Conservation (phyloP, 164 flowering plant species). For the Kingdonia uniflora region DNA sequence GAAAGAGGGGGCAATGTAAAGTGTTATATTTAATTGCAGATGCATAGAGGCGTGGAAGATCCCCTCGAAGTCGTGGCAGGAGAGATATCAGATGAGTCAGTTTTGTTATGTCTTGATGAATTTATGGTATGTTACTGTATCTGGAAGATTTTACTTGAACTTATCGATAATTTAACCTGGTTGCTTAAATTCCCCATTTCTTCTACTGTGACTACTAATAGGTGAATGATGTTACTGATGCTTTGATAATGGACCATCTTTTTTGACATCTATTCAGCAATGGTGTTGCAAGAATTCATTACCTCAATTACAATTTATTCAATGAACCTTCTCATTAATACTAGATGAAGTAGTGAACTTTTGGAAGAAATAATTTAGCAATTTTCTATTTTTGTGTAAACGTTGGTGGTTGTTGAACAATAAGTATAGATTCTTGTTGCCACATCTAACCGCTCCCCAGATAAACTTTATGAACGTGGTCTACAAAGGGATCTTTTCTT, state of each 20-base stretch:
- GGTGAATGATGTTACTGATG: constrained; percentile 99
- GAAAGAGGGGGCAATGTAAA: too few species aligned
- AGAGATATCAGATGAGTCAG: constrained; percentile 86
- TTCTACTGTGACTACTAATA: constrained; percentile 13
- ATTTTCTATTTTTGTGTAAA: constrained; percentile 5
- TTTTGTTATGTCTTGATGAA: constrained; percentile 91
- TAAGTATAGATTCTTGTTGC: constrained; percentile 73
- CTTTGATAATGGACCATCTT: constrained; percentile 82
- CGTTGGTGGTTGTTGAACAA: constrained; percentile 11
- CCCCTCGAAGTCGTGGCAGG: constrained; percentile 97
- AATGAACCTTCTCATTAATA: too few species aligned
- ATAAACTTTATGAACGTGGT: constrained; percentile 87
- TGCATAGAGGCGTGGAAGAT: constrained; percentile 84
- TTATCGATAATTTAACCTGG: constrained; percentile 1
- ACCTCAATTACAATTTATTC: too few species aligned
- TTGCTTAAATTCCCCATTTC: constrained; percentile 6
- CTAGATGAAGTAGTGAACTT: too few species aligned
- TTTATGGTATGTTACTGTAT: constrained; percentile 60
- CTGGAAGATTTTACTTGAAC: not conserved
- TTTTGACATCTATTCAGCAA: constrained; percentile 72
- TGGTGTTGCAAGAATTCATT: constrained; percentile 53
- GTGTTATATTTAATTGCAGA: constrained; percentile 33
- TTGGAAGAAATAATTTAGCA: not conserved
- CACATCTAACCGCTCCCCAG: constrained; percentile 97
- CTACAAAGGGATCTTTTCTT: constrained; percentile 94